These are phyloP conservation scores for Neltuma alba DNA, from an alignment of 306 rosid species.

Conservation along the genomic window DNA sequence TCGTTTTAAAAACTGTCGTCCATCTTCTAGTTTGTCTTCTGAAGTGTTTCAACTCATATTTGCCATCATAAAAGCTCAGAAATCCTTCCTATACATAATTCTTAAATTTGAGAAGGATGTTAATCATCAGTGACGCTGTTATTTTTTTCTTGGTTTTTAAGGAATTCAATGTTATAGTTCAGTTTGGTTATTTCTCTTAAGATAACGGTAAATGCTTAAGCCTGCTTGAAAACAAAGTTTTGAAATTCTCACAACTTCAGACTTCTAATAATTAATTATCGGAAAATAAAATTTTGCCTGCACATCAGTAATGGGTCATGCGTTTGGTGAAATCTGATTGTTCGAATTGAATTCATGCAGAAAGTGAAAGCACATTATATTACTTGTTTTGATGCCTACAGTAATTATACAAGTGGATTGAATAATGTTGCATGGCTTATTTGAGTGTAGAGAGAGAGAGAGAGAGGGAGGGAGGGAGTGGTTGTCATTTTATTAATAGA, in stretches of 20 bases:
- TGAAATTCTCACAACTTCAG: not conserved
- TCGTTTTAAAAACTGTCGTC: not conserved
- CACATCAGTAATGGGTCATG: not conserved
- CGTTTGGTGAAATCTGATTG: not conserved
- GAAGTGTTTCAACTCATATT: slow-evolving; percentile 6
- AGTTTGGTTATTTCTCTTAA: not conserved
- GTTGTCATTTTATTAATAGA: slow-evolving; percentile 22
- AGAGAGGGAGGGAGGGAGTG: not conserved
- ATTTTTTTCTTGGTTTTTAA: not conserved
- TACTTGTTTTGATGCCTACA: not conserved
- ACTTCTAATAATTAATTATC: not conserved
- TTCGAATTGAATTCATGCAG: not conserved
- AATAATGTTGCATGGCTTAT: slow-evolving; percentile 18
- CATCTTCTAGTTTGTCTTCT: not conserved
- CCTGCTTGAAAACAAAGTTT: not conserved
- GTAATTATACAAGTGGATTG: not conserved
- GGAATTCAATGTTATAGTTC: not conserved
- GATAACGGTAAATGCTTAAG: not conserved
- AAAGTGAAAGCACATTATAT: not conserved
- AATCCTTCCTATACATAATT: not conserved
- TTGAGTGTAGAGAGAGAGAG: not conserved
- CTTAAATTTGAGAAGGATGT: slow-evolving; percentile 1
- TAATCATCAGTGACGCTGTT: not conserved
- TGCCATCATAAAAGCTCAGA: not conserved
- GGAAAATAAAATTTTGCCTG: not conserved